Evolutionary conservation across 768 basidiomycete genomes (phyloP), one percentile per base, ranked within the genome.

Genomic region (Hemileccinum impolitum): DNA sequence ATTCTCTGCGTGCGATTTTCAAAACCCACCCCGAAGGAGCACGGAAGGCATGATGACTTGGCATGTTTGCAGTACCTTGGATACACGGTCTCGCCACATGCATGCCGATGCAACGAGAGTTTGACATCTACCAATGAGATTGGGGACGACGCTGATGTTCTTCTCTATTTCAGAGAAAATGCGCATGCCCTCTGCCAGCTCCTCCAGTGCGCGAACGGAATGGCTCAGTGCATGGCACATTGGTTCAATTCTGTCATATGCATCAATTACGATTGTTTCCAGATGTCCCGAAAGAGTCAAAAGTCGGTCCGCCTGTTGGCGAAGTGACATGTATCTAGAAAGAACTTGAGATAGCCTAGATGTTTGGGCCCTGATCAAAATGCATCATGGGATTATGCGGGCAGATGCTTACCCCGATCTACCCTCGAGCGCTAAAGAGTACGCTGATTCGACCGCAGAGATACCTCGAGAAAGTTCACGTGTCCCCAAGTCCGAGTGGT

Each of bases 401-500:
- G 5, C 46, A 17, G 8, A 56, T 18, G 72, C 84, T 67, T 65
- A 94, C 94, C 77, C 67, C 28, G 78, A 66, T 62, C 91, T 74
- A 25, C 80, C 65, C 32, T 77, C 75, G 14, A 94, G 56, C 2
- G 86, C 86, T 41, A 85, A 68, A 4, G 76, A 76, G 63, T 92
- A 86, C 2, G 82, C 77, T 36, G 86, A 91, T 65, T 97, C 93
- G 5, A 92, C 75, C 48, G 88, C 78, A 54, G 79, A 82, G 15
- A 88, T 65, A 7, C 86, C 90, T 52, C 91, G 78, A 60, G 86
- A 85, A 15, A 97, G 72, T 51, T 98, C 95, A 13, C 87, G 84
- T n/a, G 90, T 92, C 10, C 80, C 77, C 40, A 98, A 59, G 61
- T 98, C 96, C 1, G 75, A 63, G 62, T 94, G 89, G 65, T 97